A percentile compares a stretch with the other conserved stretches of the same genome.
phyloP scores from a whole-genome alignment of 176 grass and related monocot genomes.

The Ananas comosus region DNA sequence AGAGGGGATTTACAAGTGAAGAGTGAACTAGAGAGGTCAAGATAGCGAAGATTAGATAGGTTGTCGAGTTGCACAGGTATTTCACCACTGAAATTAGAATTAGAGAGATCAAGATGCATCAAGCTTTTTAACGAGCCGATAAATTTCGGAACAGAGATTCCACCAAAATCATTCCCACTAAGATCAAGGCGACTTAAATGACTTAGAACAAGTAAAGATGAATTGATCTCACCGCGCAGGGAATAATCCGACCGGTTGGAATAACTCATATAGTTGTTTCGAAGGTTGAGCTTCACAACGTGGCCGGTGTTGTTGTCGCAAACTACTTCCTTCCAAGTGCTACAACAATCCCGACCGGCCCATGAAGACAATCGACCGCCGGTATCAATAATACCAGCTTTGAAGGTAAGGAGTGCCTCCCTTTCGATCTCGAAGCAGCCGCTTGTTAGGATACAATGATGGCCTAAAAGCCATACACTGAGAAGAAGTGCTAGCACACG shows the following conservation, averaged over 20 bases:
- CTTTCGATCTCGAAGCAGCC: neutral
- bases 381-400: neutral
- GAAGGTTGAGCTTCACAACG: neutral
- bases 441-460: neutral
- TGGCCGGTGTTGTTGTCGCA: slow-evolving; percentile 1
- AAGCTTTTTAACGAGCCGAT: neutral
- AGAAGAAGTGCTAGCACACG: neutral
- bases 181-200: neutral
- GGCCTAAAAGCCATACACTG: neutral
- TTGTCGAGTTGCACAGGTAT: neutral
- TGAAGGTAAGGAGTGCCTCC: slow-evolving; percentile 1
- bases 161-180: slow-evolving; percentile 4
- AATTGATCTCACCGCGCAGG: slow-evolving; percentile 5
- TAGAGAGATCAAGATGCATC: neutral
- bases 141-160: neutral
- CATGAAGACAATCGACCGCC: neutral
- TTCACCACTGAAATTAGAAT: neutral
- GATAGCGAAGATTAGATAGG: neutral
- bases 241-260: too few species aligned
- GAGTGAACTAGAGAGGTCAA: neutral
- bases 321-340: neutral
- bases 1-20: neutral
- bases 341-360: neutral
- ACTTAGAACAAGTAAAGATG: slow-evolving; percentile 6
- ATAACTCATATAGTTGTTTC: neutral